These are phyloP conservation scores for Podosphaera aphanis DNA, from an alignment of 2,329 filamentous ascomycete species.

Conservation along the genomic window DNA sequence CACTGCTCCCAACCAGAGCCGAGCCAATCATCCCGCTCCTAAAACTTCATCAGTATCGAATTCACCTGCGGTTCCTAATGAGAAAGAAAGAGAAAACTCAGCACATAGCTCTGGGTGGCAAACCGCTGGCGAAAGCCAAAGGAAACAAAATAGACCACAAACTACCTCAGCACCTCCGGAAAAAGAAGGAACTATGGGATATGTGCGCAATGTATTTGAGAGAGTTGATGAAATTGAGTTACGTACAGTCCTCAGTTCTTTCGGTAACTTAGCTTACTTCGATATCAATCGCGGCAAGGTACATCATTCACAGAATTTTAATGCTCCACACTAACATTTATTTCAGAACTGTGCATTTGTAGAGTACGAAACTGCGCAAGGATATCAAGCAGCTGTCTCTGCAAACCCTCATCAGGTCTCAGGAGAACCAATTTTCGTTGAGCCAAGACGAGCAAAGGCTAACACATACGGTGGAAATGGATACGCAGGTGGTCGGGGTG, in stretches of 20 bases:
- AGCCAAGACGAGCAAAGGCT: conserved; percentile 56
- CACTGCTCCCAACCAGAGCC: conserved; percentile 28
- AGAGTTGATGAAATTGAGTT: conserved; percentile 59
- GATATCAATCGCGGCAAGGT: conserved; percentile 73
- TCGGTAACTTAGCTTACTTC: conserved; percentile 48
- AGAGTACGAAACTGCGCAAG: conserved; percentile 63
- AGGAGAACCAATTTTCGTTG: conserved; percentile 62
- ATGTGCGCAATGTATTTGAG: conserved; percentile 88
- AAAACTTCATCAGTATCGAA: conserved; percentile 23
- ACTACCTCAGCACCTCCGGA: conserved; percentile 37
- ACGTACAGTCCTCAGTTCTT: conserved; percentile 44
- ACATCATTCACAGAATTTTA: conserved; percentile 11
- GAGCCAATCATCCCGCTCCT: conserved; percentile 19
- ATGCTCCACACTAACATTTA: conserved; percentile 4
- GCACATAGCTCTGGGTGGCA: conserved; percentile 49
- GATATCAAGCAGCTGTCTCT: conserved; percentile 59
- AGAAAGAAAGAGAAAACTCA: conserved; percentile 15
- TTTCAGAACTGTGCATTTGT: conserved; percentile 84
- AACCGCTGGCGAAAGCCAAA: conserved; percentile 55
- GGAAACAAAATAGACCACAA: conserved; percentile 58
- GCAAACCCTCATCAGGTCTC: conserved; percentile 73
- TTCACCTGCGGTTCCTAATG: conserved; percentile 19
- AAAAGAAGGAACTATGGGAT: conserved; percentile 58
- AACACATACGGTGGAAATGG: conserved; percentile 50
- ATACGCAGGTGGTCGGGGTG: conserved; percentile 37